Conservation (phyloP, 768 basidiomycete genomes). For the Polyporus arcularius region DNA sequence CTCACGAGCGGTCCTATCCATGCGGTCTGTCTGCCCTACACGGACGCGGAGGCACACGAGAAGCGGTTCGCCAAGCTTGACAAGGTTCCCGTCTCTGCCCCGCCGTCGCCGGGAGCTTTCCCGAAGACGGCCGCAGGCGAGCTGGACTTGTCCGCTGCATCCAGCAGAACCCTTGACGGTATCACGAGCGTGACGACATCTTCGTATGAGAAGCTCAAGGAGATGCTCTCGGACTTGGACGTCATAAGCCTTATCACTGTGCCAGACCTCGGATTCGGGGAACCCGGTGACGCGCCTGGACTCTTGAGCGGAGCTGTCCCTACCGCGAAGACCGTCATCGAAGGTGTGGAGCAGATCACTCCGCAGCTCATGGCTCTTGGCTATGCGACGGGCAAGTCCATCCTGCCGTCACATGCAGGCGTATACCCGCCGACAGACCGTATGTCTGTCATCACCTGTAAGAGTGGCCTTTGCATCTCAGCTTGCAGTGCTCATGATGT, state of each 20-base stretch:
- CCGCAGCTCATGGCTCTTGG: conserved; percentile 79
- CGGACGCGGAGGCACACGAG: conserved; percentile 63
- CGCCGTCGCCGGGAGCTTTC: neutral
- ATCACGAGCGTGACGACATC: conserved; percentile 47
- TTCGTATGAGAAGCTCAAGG: conserved; percentile 50
- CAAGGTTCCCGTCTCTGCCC: conserved; percentile 17
- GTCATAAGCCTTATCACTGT: conserved; percentile 59
- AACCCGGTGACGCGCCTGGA: conserved; percentile 68
- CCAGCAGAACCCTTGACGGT: conserved; percentile 3
- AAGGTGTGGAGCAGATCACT: conserved; percentile 70
- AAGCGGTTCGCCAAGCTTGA: conserved; percentile 57
- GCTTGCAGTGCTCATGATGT: neutral
- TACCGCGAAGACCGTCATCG: conserved; percentile 68
- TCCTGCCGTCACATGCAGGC: conserved; percentile 68
- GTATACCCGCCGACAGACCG: conserved; percentile 75
- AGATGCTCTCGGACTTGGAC: conserved; percentile 59
- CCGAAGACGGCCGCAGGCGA: conserved; percentile 4
- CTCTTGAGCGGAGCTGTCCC: conserved; percentile 76
- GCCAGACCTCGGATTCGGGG: conserved; percentile 71
- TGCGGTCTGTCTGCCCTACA: conserved; percentile 69
- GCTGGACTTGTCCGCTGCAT: neutral
- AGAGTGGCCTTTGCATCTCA: conserved; percentile 27
- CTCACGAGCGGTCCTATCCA: conserved; percentile 57
- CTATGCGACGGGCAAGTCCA: conserved; percentile 67
- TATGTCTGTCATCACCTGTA: conserved; percentile 79